Evolutionary conservation across 192 early-diverging fungal genomes (phyloP).

Genomic region (Podila verticillata): DNA sequence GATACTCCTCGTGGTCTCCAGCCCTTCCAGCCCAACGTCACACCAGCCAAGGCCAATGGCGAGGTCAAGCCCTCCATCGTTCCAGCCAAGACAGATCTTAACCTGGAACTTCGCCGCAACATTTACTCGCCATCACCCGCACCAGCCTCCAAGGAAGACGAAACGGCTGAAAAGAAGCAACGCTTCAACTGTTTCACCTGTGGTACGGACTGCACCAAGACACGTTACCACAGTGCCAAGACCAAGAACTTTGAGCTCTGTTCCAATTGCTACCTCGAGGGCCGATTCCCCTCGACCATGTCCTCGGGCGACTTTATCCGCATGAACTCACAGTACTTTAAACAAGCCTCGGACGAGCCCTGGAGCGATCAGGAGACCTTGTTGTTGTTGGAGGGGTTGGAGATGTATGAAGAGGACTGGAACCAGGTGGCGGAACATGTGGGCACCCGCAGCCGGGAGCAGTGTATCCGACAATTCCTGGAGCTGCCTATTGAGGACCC

Average conservation of each 20-base stretch:
- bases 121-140: constrained; percentile 49
- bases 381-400: constrained; percentile 90
- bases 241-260: constrained; percentile 82
- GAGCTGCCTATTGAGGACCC: constrained; percentile 91
- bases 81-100: constrained; percentile 46
- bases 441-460: constrained; percentile 87
- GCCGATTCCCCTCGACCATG: constrained; percentile 87
- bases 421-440: constrained; percentile 91
- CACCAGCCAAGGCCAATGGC: constrained; percentile 32
- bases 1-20: constrained; percentile 89
- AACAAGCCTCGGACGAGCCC: constrained; percentile 64
- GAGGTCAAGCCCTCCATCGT: constrained; percentile 14
- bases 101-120: constrained; percentile 61
- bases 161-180: constrained; percentile 42
- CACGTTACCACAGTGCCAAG: constrained; percentile 87
- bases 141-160: constrained; percentile 50
- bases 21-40: constrained; percentile 80
- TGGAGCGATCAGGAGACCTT: constrained; percentile 93
- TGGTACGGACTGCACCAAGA: constrained; percentile 80
- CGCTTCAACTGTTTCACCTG: constrained; percentile 83
- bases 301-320: constrained; percentile 90
- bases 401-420: constrained; percentile 97
- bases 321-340: constrained; percentile 63
- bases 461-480: constrained; percentile 91
- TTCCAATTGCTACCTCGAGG: constrained; percentile 88